These are phyloP conservation scores for Plenodomus lindquistii DNA, from an alignment of 2,329 filamentous ascomycete genomes.

Conservation along the genomic window DNA sequence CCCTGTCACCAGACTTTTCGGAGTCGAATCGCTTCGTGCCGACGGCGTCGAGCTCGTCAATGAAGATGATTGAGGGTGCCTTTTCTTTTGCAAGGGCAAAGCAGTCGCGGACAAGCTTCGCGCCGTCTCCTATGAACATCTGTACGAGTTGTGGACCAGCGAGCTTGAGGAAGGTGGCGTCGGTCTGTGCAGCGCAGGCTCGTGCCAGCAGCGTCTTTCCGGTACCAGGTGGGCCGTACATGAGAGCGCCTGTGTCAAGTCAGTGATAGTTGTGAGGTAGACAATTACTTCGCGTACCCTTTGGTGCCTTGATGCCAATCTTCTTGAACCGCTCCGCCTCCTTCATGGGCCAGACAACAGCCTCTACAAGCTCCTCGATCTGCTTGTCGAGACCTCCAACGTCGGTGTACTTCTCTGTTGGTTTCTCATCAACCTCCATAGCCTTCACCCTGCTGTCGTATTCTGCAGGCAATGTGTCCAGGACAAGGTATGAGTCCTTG, in stretches of 20 bases:
- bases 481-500: constrained; percentile 96
- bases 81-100: constrained; percentile 99
- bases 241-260: constrained; percentile 70
- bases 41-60: constrained; percentile 97
- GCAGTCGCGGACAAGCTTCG: constrained; percentile 95
- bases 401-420: constrained; percentile 97
- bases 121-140: constrained; percentile 99
- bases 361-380: constrained; percentile 97
- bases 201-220: constrained; percentile 91
- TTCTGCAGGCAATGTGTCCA: constrained; percentile 95
- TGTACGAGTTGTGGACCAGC: constrained; percentile 97
- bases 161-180: constrained; percentile 97
- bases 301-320: constrained; percentile 98
- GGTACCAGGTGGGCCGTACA: constrained; percentile 94
- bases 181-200: constrained; percentile 95
- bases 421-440: constrained; percentile 99
- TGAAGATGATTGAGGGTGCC: constrained; percentile 98
- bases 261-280: constrained; percentile 4
- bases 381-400: constrained; percentile 98
- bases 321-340: constrained; percentile 99
- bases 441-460: constrained; percentile 99
- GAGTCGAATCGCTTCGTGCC: constrained; percentile 99
- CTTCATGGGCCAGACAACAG: constrained; percentile 99
- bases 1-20: constrained; percentile 95
- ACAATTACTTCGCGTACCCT: constrained; percentile 65